These are phyloP conservation scores for Diplodia corticola DNA, from an alignment of 2,329 filamentous ascomycete species.

Conservation along the genomic window DNA sequence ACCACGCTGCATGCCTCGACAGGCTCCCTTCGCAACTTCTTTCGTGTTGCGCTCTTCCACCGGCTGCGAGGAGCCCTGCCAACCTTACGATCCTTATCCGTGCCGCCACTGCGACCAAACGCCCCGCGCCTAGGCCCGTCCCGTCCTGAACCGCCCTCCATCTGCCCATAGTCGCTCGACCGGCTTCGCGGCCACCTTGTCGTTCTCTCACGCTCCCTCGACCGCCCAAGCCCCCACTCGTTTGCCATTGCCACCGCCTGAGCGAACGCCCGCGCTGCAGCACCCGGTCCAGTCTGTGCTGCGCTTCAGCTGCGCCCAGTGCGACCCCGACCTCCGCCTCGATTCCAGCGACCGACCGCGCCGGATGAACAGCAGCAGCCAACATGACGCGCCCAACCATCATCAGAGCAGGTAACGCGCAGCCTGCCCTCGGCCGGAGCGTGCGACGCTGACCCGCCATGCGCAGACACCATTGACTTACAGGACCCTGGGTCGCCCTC, in stretches of 20 bases:
- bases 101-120: not conserved
- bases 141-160: not conserved
- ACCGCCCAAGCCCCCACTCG: not conserved
- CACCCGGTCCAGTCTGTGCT: slow-evolving; percentile 3
- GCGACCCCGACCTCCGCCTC: slow-evolving; percentile 10
- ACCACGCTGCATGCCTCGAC: not conserved
- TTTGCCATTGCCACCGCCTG: not conserved
- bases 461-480: slow-evolving; percentile 86
- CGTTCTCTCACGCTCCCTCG: slow-evolving; percentile 6
- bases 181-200: not conserved
- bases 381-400: slow-evolving; percentile 58
- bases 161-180: slow-evolving; percentile 5
- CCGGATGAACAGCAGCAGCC: slow-evolving; percentile 13
- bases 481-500: slow-evolving; percentile 82
- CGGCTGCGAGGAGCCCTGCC: slow-evolving; percentile 12
- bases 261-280: not conserved
- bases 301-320: slow-evolving; percentile 8
- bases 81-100: slow-evolving; percentile 11
- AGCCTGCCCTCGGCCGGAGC: slow-evolving; percentile 1
- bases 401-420: slow-evolving; percentile 54
- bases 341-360: not conserved
- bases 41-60: slow-evolving; percentile 1
- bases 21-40: not conserved
- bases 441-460: slow-evolving; percentile 30
- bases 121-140: slow-evolving; percentile 9